Conservation (phyloP, 2,329 filamentous ascomycete species). For the Paracoccidioides brasiliensis region DNA sequence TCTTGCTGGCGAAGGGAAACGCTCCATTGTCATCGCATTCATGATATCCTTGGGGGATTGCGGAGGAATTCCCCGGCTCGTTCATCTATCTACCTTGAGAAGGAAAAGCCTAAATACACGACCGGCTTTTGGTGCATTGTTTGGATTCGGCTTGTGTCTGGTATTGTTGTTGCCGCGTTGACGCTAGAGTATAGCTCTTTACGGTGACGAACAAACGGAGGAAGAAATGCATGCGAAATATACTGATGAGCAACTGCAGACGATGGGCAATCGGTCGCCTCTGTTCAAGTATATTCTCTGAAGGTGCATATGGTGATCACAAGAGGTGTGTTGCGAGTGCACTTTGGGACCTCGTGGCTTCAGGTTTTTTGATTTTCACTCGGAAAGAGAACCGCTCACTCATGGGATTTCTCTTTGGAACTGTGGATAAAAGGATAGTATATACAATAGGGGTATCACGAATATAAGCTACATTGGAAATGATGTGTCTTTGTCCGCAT, state of each 20-base stretch:
- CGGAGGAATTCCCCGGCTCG: constrained; percentile 23
- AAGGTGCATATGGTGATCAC: neutral
- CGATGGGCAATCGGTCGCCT: constrained; percentile 26
- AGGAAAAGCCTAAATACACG: constrained; percentile 20
- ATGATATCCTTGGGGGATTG: constrained; percentile 29
- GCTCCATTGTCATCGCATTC: constrained; percentile 31
- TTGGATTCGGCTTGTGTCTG: constrained; percentile 18
- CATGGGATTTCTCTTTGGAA: no score
- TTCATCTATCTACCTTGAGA: constrained; percentile 24
- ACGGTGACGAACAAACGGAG: constrained; percentile 23
- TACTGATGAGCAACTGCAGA: constrained; percentile 21
- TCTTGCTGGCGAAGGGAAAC: constrained; percentile 23
- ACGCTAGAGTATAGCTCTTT: constrained; percentile 17
- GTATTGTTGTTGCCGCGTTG: constrained; percentile 12
- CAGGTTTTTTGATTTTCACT: neutral
- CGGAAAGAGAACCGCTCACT: no score
- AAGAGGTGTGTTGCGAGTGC: neutral
- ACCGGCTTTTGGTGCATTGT: constrained; percentile 20
- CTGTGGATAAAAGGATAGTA: no score
- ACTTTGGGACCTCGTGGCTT: neutral
- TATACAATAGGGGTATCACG: no score
- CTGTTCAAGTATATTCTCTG: constrained; percentile 22
- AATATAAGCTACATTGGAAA: no score
- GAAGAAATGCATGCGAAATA: constrained; percentile 22
- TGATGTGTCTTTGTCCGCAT: no score